Evolutionary conservation across 2,329 filamentous ascomycete species (phyloP).

Genomic region (Esteya vermicola): DNA sequence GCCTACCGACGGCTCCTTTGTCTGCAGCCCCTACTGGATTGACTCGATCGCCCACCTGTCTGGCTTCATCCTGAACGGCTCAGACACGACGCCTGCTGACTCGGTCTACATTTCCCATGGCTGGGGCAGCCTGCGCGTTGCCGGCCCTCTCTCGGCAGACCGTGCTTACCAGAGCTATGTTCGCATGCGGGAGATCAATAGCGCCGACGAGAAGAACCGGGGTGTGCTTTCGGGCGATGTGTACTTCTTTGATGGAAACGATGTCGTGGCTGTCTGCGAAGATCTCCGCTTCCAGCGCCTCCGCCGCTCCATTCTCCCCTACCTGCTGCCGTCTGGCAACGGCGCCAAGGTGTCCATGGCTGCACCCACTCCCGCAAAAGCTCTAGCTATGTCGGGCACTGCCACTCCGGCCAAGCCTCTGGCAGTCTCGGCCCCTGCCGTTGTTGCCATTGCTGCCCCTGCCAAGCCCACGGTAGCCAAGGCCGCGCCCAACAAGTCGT

Average conservation of each 20-base stretch:
- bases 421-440: too few species aligned
- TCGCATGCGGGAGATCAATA: too few species aligned
- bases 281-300: neutral
- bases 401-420: too few species aligned
- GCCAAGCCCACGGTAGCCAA: too few species aligned
- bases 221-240: neutral
- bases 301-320: too few species aligned
- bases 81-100: neutral
- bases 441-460: too few species aligned
- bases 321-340: too few species aligned
- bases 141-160: neutral
- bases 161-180: neutral
- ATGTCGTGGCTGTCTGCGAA: neutral
- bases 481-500: too few species aligned
- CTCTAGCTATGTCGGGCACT: too few species aligned
- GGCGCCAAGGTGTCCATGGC: too few species aligned
- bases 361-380: too few species aligned
- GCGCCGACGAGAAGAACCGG: too few species aligned
- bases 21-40: neutral
- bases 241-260: neutral
- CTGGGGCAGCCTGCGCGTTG: neutral
- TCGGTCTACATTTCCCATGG: neutral
- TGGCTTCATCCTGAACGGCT: neutral
- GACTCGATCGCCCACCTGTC: neutral
- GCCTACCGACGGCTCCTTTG: neutral